Percentiles rank a stretch among this genome's conserved stretches.
Evolutionary conservation across 495 filamentous ascomycete species (phyloP).

Genomic region (Ramalina peruviana): DNA sequence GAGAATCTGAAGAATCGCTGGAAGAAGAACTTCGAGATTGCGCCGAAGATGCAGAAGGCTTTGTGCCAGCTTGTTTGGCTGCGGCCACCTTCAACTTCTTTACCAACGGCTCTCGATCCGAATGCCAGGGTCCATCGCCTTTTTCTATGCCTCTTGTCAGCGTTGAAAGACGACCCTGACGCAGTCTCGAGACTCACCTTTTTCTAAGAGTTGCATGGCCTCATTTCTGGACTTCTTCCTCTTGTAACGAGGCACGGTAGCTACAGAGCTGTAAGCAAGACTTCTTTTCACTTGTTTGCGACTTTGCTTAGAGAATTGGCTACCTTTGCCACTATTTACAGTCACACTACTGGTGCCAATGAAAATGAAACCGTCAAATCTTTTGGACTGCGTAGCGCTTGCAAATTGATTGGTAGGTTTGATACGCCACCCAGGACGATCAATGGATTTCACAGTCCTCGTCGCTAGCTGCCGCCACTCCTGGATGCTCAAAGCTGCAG

Average conservation of each 20-base stretch:
- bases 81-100: conserved; percentile 15
- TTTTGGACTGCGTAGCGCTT: conserved; percentile 25
- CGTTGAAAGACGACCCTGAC: not conserved
- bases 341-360: conserved; percentile 20
- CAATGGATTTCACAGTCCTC: conserved; percentile 20
- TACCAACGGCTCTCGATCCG: conserved; percentile 13
- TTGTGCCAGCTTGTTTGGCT: conserved; percentile 7
- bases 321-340: conserved; percentile 17
- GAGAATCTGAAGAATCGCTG: conserved; percentile 14
- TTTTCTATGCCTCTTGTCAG: conserved; percentile 13
- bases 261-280: conserved; percentile 7
- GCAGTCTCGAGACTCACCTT: conserved; percentile 2
- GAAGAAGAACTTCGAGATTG: conserved; percentile 8
- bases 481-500: conserved; percentile 3
- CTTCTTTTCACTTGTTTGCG: not conserved
- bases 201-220: conserved; percentile 19
- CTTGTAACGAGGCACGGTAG: conserved; percentile 24
- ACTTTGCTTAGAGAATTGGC: not conserved
- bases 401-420: conserved; percentile 24
- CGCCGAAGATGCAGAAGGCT: conserved; percentile 4
- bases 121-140: conserved; percentile 14
- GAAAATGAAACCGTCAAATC: conserved; percentile 27
- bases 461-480: conserved; percentile 10
- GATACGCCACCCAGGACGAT: conserved; percentile 22
- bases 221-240: conserved; percentile 31